Conservation (phyloP, 2,329 filamentous ascomycete species). For the Gliomastix tumulicola region DNA sequence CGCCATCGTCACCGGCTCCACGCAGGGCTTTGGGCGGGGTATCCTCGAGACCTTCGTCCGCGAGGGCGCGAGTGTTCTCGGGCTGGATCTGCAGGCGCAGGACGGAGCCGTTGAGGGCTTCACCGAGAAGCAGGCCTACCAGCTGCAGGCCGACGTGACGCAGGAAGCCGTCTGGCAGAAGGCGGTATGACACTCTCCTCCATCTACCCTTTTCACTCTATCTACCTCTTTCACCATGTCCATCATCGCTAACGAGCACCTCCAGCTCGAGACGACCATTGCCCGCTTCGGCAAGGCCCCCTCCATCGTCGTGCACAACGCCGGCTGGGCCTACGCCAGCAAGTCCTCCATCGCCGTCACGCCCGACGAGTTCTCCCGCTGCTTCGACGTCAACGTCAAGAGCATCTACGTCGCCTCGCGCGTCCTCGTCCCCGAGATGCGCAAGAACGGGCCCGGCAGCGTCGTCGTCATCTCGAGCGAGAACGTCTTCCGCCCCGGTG, state of each 20-base stretch:
- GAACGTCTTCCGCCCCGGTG: slow-evolving; percentile 5
- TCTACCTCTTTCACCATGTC: not conserved
- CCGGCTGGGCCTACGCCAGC: slow-evolving; percentile 4
- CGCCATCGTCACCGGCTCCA: slow-evolving; percentile 2
- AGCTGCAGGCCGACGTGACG: slow-evolving; percentile 10
- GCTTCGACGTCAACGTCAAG: slow-evolving; percentile 7
- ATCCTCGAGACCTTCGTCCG: slow-evolving; percentile 2
- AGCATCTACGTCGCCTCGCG: slow-evolving; percentile 5
- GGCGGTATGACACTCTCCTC: slow-evolving; percentile 5
- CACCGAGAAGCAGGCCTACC: slow-evolving; percentile 9
- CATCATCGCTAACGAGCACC: not conserved
- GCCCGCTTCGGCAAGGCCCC: slow-evolving; percentile 5
- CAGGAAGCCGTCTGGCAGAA: slow-evolving; percentile 10
- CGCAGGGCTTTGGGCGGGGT: slow-evolving; percentile 2
- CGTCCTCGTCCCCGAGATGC: slow-evolving; percentile 6
- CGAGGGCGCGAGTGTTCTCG: slow-evolving; percentile 2
- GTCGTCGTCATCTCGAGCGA: slow-evolving; percentile 6
- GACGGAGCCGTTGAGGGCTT: slow-evolving; percentile 10
- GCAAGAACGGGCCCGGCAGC: slow-evolving; percentile 5
- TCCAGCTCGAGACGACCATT: slow-evolving; percentile 8
- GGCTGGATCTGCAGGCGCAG: slow-evolving; percentile 4
- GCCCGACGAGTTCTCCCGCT: slow-evolving; percentile 4
- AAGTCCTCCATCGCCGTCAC: slow-evolving; percentile 5
- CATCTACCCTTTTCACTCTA: no score
- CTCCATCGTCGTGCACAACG: slow-evolving; percentile 4